Evolutionary conservation across 2,329 filamentous ascomycete species (phyloP).

Genomic region (Achaetomium macrosporum): DNA sequence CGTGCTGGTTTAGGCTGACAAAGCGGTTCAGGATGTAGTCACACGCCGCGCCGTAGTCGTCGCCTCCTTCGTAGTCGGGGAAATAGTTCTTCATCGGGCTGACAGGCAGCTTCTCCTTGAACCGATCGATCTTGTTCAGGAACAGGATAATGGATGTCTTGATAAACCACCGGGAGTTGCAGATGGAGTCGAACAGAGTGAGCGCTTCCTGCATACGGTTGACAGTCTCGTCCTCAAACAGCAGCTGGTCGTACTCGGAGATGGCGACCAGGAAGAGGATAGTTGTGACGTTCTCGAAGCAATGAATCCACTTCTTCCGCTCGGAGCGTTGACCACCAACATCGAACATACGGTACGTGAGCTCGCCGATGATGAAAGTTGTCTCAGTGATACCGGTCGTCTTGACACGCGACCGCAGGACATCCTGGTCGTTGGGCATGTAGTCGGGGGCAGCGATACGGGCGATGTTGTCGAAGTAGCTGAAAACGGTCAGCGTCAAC

Average conservation of each 20-base stretch:
- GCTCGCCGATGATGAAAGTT: conserved; percentile 87
- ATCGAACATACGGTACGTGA: conserved; percentile 97
- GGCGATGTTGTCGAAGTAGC: conserved; percentile 93
- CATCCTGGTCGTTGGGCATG: conserved; percentile 91
- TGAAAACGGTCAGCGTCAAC: conserved; percentile 38
- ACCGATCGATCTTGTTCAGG: conserved; percentile 85
- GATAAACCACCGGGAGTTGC: conserved; percentile 86
- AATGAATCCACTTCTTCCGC: conserved; percentile 99
- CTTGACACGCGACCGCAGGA: conserved; percentile 93
- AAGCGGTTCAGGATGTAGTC: conserved; percentile 99
- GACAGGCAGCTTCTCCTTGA: conserved; percentile 77
- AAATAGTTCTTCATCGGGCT: conserved; percentile 88
- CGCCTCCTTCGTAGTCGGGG: conserved; percentile 87
- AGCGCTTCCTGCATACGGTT: conserved; percentile 90
- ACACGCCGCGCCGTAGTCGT: conserved; percentile 92
- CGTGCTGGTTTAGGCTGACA: conserved; percentile 96
- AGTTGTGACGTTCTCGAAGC: conserved; percentile 95
- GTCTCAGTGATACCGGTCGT: conserved; percentile 97
- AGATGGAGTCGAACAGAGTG: conserved; percentile 81
- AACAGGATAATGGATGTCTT: conserved; percentile 86
- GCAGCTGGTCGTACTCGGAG: conserved; percentile 91
- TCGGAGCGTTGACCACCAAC: conserved; percentile 93
- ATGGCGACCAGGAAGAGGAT: conserved; percentile 96
- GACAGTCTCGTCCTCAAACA: conserved; percentile 95
- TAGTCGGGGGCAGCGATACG: conserved; percentile 89